Evolutionary conservation across 148 eudicot genomes (phyloP), one percentile per base, ranked within the genome.

Genomic region (Euryodendron excelsum): DNA sequence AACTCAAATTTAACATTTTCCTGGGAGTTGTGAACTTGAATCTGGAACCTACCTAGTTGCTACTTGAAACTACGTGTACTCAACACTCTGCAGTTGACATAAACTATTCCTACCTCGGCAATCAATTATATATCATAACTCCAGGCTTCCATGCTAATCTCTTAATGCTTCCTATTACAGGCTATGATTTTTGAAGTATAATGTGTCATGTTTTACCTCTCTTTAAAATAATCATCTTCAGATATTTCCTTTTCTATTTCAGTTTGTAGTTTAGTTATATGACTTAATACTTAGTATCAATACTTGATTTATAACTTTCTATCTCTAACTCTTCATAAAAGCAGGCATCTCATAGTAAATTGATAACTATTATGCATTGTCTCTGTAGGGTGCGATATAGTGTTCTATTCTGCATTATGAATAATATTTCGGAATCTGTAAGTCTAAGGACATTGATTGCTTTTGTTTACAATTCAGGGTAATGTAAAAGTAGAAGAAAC

Each of bases 401-500:
- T 36, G 33, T 31, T 50, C 18, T 30, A 73, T 45, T 56, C 23
- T 23, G 1, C 33, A 36, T 60, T 3, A 18, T 0, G 37, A 39
- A 23, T 31, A 6, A 61, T 15, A 23, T 23, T 25, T 27, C 17
- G 65, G 50, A 55, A 47, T 59, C 30, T 67, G 20, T 70, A n/a
- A 27, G 21, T 69, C n/a, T 39, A 33, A 44, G 21, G 31, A 47
- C 27, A 17, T 48, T 33, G 8, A 28, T 59, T 74, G 72, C 21
- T 21, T 61, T 69, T 70, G 61, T 62, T 33, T 74, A 11, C 17
- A 63, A 25, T 71, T 61, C 70, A 91, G 98, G 88, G 37, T 67
- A 88, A 80, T 72, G 66, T 81, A 34, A 91, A 96, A 83, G 80
- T 90, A 74, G 98, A 96, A 84, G 99, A 91, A 86, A 90, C 97